phyloP scores from a whole-genome alignment of 768 basidiomycete genomes.

The Leccinellum albellum region DNA sequence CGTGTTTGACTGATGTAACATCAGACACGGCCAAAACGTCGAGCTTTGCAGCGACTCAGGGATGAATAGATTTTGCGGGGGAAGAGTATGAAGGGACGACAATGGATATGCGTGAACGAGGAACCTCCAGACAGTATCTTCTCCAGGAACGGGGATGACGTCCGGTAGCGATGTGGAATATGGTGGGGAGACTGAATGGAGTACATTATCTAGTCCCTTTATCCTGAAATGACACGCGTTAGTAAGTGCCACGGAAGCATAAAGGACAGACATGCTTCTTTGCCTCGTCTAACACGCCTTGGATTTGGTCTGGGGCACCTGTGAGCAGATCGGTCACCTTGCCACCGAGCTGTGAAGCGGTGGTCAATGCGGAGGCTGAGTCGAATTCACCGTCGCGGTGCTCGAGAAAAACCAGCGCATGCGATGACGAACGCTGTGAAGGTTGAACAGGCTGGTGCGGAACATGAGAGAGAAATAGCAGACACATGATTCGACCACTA shows the following conservation, averaged over 20 bases:
- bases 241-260: constrained; percentile 3
- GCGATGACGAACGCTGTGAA: constrained; percentile 44
- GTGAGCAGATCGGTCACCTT: constrained; percentile 77
- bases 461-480: constrained; percentile 8
- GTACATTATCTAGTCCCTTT: constrained; percentile 60
- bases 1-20: constrained; percentile 77
- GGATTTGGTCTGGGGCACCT: constrained; percentile 65
- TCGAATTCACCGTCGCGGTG: constrained; percentile 80
- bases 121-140: constrained; percentile 60
- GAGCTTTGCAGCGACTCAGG: constrained; percentile 87
- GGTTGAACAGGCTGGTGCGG: constrained; percentile 14
- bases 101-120: constrained; percentile 83
- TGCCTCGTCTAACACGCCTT: constrained; percentile 62
- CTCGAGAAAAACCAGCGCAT: constrained; percentile 87
- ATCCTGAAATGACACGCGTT: constrained; percentile 41
- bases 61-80: constrained; percentile 86
- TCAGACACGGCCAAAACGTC: constrained; percentile 90
- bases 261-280: constrained; percentile 59
- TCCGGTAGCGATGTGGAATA: constrained; percentile 74
- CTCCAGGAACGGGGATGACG: constrained; percentile 78
- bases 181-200: constrained; percentile 67
- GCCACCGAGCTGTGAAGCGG: constrained; percentile 82
- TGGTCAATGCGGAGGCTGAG: constrained; percentile 85
- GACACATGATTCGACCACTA: constrained; percentile 20
- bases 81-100: constrained; percentile 91